Evolutionary conservation across 176 grass and related monocot genomes (phyloP), one percentile per base, ranked within the genome.

Genomic region (Avena sativa): DNA sequence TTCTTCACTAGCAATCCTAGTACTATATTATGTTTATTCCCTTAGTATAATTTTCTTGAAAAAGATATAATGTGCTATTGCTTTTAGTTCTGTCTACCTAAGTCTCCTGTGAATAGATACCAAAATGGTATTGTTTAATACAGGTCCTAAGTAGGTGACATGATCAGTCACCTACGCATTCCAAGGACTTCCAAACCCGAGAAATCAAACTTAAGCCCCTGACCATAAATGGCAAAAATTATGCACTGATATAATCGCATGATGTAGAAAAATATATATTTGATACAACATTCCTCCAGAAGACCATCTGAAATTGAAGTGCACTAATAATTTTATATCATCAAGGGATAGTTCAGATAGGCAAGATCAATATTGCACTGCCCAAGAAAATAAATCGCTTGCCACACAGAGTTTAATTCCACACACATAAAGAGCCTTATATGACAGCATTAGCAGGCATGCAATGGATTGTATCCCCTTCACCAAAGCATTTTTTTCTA

Each of bases 351-450:
- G 62, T 64, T 71, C 17, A 63, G 14, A 70, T 32, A 65, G 25
- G 49, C 34, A 82, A 71, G 17, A 44, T n/a, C 13, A 12, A 23
- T 20, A 74, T 58, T 78, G 57, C 40, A 44, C 58, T 8, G 43
- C 43, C 43, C 6, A 70, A 26, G 4, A 81, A 17, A 43, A 67
- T 15, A 28, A 38, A 79, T 55, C 53, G 68, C 89, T 85, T 94
- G 91, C 89, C 81, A 76, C 85, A 82, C 85, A 94, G 57, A 91
- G 70, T 47, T 91, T 76, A 67, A 94, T 85, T 80, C 89, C 89
- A 91, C 85, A 88, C 87, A 62, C 82, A 94, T 34, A 34, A 83
- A 89, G 84, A 87, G 92, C 89, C 87, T 91, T 94, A 47, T 76
- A 82, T 91, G 89, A 73, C 92, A 87, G 71, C 87, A 91, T 32